Evolutionary conservation across 1,284 basidiomycete species (phyloP).

Genomic region (Sanguinoderma infundibulare): DNA sequence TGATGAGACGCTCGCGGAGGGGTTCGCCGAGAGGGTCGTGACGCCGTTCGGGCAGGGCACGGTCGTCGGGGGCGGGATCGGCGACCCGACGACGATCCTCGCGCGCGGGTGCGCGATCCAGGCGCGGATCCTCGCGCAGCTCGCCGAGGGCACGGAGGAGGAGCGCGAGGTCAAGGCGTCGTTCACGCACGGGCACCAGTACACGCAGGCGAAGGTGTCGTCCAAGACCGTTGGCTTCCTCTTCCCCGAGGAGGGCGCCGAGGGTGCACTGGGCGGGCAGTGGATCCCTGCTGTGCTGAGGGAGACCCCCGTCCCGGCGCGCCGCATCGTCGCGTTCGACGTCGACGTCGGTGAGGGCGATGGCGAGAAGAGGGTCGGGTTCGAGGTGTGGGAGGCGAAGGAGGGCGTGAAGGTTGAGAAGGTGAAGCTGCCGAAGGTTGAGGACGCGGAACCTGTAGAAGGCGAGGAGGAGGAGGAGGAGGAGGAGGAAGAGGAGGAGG

Average conservation of each 20-base stretch:
- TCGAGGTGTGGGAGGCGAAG: constrained; percentile 90
- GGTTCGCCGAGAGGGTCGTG: constrained; percentile 72
- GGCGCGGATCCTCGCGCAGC: constrained; percentile 68
- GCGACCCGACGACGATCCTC: constrained; percentile 90
- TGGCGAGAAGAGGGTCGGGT: constrained; percentile 56
- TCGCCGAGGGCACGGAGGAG: constrained; percentile 48
- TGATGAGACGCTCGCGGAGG: constrained; percentile 71
- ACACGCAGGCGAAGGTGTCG: constrained; percentile 56
- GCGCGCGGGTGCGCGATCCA: constrained; percentile 90
- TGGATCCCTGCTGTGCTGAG: constrained; percentile 72
- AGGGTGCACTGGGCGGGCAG: constrained; percentile 55
- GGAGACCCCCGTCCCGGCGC: constrained; percentile 82
- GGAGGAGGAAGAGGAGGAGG: constrained; percentile 53
- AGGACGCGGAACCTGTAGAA: constrained; percentile 57
- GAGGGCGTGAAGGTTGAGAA: constrained; percentile 82
- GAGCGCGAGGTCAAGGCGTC: constrained; percentile 56
- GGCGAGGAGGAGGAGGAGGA: constrained; percentile 60
- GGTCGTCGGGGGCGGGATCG: constrained; percentile 68
- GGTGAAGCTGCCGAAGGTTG: constrained; percentile 53
- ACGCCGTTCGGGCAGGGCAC: constrained; percentile 70
- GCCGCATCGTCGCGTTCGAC: constrained; percentile 75
- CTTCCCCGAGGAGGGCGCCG: constrained; percentile 64
- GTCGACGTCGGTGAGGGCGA: constrained; percentile 60
- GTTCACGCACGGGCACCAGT: constrained; percentile 53
- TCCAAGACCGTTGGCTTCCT: constrained; percentile 81